Base-by-base conservation (phyloP, 176 grass and related monocot genomes). In the Elymus sibiricus region DNA sequence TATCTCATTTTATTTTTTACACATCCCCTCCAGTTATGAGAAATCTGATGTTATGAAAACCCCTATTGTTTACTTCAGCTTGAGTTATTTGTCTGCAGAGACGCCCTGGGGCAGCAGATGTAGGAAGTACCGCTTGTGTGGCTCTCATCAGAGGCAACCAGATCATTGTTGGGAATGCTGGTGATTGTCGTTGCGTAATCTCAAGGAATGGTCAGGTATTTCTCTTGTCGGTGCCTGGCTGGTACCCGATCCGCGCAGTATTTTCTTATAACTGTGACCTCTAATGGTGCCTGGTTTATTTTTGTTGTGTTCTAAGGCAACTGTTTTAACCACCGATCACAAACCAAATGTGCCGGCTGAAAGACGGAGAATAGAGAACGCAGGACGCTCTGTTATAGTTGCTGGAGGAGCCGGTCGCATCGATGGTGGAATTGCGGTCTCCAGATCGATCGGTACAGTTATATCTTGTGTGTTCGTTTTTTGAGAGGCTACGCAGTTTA, bases 161-260 rank as follows among this genome's bases (percentile, higher is more conserved):
- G 21, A 87, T 91, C 81, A 40, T 91, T 87, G 89, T 87, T 40
- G 89, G 68, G 79, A 91, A 91, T 76, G 85, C 81, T 77, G 85
- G 89, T 53, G 85, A 87, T 81, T 84, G 68, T 84, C 89, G 81
- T 39, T 87, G 89, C 87, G 69, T 91, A 62, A 29, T 91, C 81
- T 84, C 85, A 77, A 80, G 69, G 81, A 76, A 76, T 40, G 49
- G 82, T 53, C 76, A 77, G 89, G 89, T 91, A 61, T 7, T 84
- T 84, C 22, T 84, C 8, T 80, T 39, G 2, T 71, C 55, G 62
- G 16, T 38, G 9, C 79, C n/a, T 49, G 39, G 43, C 47, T 87
- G 76, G 61, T 80, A 67, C 28, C 1, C 11, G 16, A 86, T 77
- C 29, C 82, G 16, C n/a, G 76, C 69, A 26, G 28, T 62, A 13